Conservation (phyloP, 306 rosid species). For the Cyamopsis tetragonoloba region DNA sequence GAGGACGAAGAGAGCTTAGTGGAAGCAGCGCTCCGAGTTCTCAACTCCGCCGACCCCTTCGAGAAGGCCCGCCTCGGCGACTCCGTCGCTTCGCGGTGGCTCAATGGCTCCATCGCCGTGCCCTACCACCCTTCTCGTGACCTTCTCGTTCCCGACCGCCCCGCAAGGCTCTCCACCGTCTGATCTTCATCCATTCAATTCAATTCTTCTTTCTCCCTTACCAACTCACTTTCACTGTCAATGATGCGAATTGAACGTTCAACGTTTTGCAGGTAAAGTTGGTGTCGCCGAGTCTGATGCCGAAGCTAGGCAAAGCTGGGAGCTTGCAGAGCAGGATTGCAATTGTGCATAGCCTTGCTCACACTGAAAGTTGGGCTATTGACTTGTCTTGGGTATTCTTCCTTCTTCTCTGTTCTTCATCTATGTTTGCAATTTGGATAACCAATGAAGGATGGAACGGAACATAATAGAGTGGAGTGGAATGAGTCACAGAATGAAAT, state of each 20-base stretch:
- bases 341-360: constrained; percentile 80
- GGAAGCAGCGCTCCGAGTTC: constrained; percentile 74
- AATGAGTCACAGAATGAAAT: too few relatives aligned
- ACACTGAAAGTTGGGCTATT: constrained; percentile 91
- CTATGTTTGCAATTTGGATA: too few relatives aligned
- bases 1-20: constrained; percentile 49
- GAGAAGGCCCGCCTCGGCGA: constrained; percentile 82
- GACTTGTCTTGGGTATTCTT: constrained; percentile 98
- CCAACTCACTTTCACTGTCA: neutral
- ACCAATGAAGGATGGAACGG: too few relatives aligned
- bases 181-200: too few relatives aligned
- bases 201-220: neutral
- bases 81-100: constrained; percentile 64
- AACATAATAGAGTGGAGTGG: too few relatives aligned
- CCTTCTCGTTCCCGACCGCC: constrained; percentile 64
- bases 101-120: constrained; percentile 45
- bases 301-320: constrained; percentile 90
- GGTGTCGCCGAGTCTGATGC: constrained; percentile 78
- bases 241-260: neutral
- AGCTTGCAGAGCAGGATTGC: constrained; percentile 89
- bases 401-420: too few relatives aligned
- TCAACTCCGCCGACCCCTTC: constrained; percentile 73
- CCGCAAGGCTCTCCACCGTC: constrained; percentile 68
- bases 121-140: constrained; percentile 46
- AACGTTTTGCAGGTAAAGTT: constrained; percentile 55